Evolutionary conservation across 78 protist genomes (phyloP).

Genomic region (Blattamonas nauphoetae): DNA sequence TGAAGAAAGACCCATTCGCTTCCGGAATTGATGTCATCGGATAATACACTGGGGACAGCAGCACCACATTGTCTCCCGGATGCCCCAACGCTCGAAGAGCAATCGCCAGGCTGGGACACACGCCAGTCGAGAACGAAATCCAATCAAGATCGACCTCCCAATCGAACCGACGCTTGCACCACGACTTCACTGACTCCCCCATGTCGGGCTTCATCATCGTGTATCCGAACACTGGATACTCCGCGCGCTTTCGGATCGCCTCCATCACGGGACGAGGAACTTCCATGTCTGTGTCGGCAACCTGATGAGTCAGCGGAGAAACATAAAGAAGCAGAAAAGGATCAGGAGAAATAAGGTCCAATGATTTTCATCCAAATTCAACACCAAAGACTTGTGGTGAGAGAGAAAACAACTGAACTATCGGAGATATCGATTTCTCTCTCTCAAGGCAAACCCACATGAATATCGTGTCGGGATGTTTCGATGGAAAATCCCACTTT

Average conservation of each 20-base stretch:
- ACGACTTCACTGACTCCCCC: background rate
- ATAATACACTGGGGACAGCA: background rate
- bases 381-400: too few species aligned
- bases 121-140: background rate
- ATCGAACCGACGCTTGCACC: background rate
- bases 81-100: background rate
- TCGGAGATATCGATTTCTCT: too few species aligned
- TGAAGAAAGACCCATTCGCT: background rate
- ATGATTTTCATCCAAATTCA: too few species aligned
- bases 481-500: background rate
- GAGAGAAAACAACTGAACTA: too few species aligned
- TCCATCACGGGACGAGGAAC: background rate
- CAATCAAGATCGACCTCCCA: background rate
- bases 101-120: background rate
- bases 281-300: background rate
- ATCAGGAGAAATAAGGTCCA: background rate
- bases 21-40: background rate
- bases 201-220: background rate
- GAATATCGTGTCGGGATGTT: background rate
- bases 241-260: background rate
- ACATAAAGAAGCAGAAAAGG: background rate
- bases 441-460: background rate
- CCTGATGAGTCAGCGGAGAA: background rate
- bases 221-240: background rate
- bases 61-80: background rate